Percentiles rank a stretch among this genome's conserved stretches.
Conservation (phyloP, 2,329 filamentous ascomycete genomes). For the Canariomyces notabilis region DNA sequence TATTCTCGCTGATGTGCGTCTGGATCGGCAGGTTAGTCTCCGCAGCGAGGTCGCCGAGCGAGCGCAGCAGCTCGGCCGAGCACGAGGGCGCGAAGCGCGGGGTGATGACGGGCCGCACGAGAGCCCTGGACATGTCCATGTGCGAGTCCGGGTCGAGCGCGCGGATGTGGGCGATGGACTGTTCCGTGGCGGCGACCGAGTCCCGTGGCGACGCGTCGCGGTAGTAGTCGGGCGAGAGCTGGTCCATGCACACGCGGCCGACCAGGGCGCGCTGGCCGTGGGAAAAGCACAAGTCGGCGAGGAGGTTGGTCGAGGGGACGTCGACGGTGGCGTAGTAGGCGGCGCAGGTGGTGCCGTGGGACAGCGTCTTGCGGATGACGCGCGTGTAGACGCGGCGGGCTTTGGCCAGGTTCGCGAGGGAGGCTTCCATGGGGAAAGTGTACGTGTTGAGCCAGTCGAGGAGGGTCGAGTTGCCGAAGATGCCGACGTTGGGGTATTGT, state of each 20-base stretch:
- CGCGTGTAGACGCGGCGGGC: slow-evolving; percentile 71
- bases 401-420: slow-evolving; percentile 57
- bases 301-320: slow-evolving; percentile 81
- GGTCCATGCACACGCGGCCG: slow-evolving; percentile 94
- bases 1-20: slow-evolving; percentile 87
- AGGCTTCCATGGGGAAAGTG: slow-evolving; percentile 88
- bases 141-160: slow-evolving; percentile 62
- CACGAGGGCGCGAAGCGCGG: slow-evolving; percentile 63
- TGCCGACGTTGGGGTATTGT: slow-evolving; percentile 89
- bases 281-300: slow-evolving; percentile 75
- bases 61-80: slow-evolving; percentile 53
- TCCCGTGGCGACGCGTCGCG: slow-evolving; percentile 62
- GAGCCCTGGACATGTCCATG: too few species aligned
- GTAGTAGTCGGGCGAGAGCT: slow-evolving; percentile 70
- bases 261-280: slow-evolving; percentile 85
- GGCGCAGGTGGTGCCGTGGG: slow-evolving; percentile 87
- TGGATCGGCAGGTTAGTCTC: slow-evolving; percentile 65
- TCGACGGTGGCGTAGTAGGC: slow-evolving; percentile 93
- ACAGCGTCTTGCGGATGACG: slow-evolving; percentile 72
- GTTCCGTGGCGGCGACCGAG: slow-evolving; percentile 51
- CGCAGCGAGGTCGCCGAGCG: slow-evolving; percentile 59
- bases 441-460: slow-evolving; percentile 92
- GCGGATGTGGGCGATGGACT: slow-evolving; percentile 61
- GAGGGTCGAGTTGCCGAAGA: slow-evolving; percentile 90
- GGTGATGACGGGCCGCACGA: slow-evolving; percentile 78